phyloP scores from a whole-genome alignment of 2,329 filamentous ascomycete genomes.

The Zymoseptoria passerinii region DNA sequence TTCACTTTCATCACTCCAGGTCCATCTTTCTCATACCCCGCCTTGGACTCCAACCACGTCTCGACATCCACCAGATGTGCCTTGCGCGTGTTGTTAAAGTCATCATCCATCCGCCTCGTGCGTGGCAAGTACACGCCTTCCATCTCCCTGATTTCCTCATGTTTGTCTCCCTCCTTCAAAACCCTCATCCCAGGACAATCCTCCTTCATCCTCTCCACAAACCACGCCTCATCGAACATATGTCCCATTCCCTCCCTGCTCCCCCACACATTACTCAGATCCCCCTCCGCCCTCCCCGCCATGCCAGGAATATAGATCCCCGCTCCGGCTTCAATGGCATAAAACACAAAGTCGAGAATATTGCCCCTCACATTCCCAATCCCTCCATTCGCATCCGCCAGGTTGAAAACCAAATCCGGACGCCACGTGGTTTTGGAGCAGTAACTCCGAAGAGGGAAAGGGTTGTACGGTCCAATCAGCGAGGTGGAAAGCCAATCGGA shows the following conservation, averaged over 20 bases:
- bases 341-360: conserved; percentile 9
- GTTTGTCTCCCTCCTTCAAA: conserved; percentile 13
- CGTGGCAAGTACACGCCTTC: conserved; percentile 17
- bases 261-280: conserved; percentile 19
- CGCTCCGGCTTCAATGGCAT: conserved; percentile 33
- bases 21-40: conserved; percentile 2
- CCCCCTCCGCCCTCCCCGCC: conserved; percentile 10
- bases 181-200: conserved; percentile 23
- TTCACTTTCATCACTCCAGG: conserved; percentile 19
- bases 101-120: conserved; percentile 20
- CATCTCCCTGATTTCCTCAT: conserved; percentile 10
- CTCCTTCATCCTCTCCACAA: conserved; percentile 15
- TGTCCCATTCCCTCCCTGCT: conserved; percentile 16
- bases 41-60: conserved; percentile 16
- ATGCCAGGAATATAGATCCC: conserved; percentile 20
- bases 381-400: conserved; percentile 38
- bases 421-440: conserved; percentile 37
- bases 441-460: conserved; percentile 16
- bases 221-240: conserved; percentile 26
- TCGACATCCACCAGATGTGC: conserved; percentile 15
- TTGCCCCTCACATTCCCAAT: conserved; percentile 27
- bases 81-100: conserved; percentile 9
- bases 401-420: conserved; percentile 36
- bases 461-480: conserved; percentile 18
- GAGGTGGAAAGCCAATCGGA: conserved; percentile 20